A percentile compares a stretch with the other conserved stretches of the same genome.
These are phyloP conservation scores for Saturnispora diversa DNA, from an alignment of 805 yeast genomes.

Conservation along the genomic window DNA sequence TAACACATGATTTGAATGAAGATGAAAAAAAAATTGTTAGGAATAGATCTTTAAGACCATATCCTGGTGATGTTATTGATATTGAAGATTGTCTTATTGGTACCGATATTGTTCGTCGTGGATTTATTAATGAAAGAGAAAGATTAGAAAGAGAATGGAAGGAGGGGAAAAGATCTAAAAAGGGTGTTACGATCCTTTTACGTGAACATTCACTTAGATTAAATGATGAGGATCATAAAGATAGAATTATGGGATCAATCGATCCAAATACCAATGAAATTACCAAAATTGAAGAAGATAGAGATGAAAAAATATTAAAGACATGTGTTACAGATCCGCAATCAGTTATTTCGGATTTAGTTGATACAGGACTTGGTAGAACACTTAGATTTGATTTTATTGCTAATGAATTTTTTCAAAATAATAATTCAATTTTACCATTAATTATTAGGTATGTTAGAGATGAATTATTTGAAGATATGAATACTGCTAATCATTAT, in stretches of 20 bases:
- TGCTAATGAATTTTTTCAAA: conserved; percentile 95
- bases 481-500: conserved; percentile 37
- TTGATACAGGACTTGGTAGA: conserved; percentile 40
- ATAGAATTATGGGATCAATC: conserved; percentile 29
- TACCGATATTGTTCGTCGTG: conserved; percentile 66
- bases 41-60: conserved; percentile 18
- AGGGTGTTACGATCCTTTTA: conserved; percentile 80
- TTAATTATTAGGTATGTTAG: conserved; percentile 74
- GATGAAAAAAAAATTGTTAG: conserved; percentile 10
- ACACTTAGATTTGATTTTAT: conserved; percentile 68
- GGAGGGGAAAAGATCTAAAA: conserved; percentile 29
- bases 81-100: conserved; percentile 94
- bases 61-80: conserved; percentile 70
- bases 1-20: conserved; percentile 6
- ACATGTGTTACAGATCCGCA: conserved; percentile 75
- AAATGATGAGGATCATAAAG: conserved; percentile 29
- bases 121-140: conserved; percentile 60
- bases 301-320: conserved; percentile 34
- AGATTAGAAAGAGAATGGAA: conserved; percentile 36
- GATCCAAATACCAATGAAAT: conserved; percentile 16
- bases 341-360: conserved; percentile 70
- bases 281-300: conserved; percentile 9
- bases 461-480: conserved; percentile 45
- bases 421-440: conserved; percentile 87
- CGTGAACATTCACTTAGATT: conserved; percentile 61